Base-by-base conservation (phyloP, 176 grass and related monocot species). In the Rhynchospora pubera region DNA sequence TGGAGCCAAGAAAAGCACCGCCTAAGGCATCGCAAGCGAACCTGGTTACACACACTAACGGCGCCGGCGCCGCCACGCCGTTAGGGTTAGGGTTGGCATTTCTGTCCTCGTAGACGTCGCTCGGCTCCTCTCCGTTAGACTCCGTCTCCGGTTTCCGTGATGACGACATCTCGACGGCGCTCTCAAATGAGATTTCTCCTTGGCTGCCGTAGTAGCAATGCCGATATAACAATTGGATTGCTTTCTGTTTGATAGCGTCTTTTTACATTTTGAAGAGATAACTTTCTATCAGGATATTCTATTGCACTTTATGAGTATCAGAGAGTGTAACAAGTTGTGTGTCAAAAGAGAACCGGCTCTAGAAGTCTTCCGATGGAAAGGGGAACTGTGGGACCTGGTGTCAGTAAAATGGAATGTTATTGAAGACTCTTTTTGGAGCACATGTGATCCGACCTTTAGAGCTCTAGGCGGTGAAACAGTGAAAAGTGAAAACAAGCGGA, bases 21-120 rank as follows among this genome's bases (percentile, higher is more conserved):
- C 90, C 90, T 9, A 85, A 78, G 39, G 93, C 89, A 85, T 99
- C 96, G 0, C 90, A 92, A 21, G 76, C 92, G 82, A 91, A 98
- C 76, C 90, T 87, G 43, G 86, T 65, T 61, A 99, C 4, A 66
- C 96, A 99, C 1, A 94, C 90, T 26, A 88, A 84, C 5, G 92
- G 85, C 21, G 84, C 62, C 13, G 69, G n/a, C 11, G 18, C 66
- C 19, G 57, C 62, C 46, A 67, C 83, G 7, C 50, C 62, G 68
- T 28, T 81, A 34, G 86, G 79, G 65, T 73, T 92, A 59, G 67
- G 47, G 72, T 76, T 84, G 22, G 74, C 87, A 53, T 53, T 28
- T 23, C 76, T 80, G 59, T 82, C 67, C 0, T 30, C 15, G 7
- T 22, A 26, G 64, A 14, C 19, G 39, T 81, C 44, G 77, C 23